Evolutionary conservation across 208 protist genomes (phyloP), one percentile per base, ranked within the genome.

Genomic region (Acanthamoeba royreba): DNA sequence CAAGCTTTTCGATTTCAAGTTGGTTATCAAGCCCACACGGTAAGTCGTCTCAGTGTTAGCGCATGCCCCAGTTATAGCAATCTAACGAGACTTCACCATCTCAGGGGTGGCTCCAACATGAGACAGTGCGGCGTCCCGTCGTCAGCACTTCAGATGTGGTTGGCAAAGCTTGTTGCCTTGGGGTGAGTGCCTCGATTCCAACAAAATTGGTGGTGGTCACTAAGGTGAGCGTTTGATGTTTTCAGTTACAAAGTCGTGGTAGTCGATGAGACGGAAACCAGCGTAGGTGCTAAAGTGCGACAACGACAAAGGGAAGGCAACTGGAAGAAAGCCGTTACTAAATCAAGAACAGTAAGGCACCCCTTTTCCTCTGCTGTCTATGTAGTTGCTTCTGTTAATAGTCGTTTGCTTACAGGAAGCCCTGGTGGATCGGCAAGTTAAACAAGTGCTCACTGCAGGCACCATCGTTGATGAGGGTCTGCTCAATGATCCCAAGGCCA

Each of bases 51-150:
- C n/a, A n/a, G n/a, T 1, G 1, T 69, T 69, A 69, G 33, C 28
- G 28, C 4, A 4, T 69, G 4, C 1, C 33, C 33, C 28, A 88
- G 45, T 28, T 58, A 58, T 7, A 58, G 35, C 19, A 5, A 25
- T 8, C 77, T 52, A 2, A 49, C 77, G 17, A 13, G 40, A 33
- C 35, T 28, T 8, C 46, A 8, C 8, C n/a, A 7, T 1, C 28
- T 31, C 31, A 96, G 93, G 2, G 94, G 81, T 55, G 81, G 94
- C 40, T 81, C 95, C 2, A 97, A 97, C 87, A 97, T 97, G 96
- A 86, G 95, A 13, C 97, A 97, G 92, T 92, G 92, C 9, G 96
- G 96, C 72, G 96, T 97, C 9, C 96, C 96, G 0, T 86, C 94
- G n/a, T 22, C 4, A 2, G 61, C 47, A 0, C 94, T 97, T 28